These are phyloP conservation scores for Avena eriantha DNA, from an alignment of 176 grass and related monocot genomes.

Conservation along the genomic window DNA sequence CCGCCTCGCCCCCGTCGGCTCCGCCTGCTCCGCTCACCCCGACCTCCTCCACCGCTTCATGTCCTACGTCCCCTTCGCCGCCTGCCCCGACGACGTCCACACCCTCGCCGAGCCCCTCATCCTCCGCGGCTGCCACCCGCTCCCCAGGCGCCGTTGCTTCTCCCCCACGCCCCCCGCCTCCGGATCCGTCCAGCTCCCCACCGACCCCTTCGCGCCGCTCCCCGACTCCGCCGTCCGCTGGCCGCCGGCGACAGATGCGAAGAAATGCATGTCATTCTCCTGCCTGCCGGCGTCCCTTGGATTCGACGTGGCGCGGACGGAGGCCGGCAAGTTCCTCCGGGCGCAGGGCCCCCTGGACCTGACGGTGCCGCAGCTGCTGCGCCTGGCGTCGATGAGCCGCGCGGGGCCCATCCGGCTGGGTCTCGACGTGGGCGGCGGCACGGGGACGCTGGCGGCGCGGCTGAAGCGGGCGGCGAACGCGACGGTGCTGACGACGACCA, in stretches of 20 bases:
- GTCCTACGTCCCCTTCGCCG: conserved; percentile 62
- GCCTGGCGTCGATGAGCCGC: conserved; percentile 66
- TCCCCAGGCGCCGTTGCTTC: conserved; percentile 71
- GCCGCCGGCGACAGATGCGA: conserved; percentile 38
- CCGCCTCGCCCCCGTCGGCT: conserved; percentile 60
- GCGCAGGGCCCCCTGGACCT: conserved; percentile 66
- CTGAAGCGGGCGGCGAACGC: conserved; percentile 76
- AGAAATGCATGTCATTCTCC: conserved; percentile 60
- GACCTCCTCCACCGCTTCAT: conserved; percentile 81
- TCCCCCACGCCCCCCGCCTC: conserved; percentile 48
- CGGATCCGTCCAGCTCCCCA: conserved; percentile 51
- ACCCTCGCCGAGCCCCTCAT: conserved; percentile 75
- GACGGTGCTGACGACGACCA: conserved; percentile 81
- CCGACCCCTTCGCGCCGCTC: conserved; percentile 68
- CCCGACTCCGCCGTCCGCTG: conserved; percentile 71
- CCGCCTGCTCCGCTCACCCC: conserved; percentile 71
- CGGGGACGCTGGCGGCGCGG: conserved; percentile 73
- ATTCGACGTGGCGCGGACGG: conserved; percentile 62
- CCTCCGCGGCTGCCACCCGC: conserved; percentile 80
- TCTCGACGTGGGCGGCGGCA: conserved; percentile 82
- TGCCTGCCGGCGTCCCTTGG: conserved; percentile 54
- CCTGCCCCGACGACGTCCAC: conserved; percentile 68
- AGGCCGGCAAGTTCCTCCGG: conserved; percentile 62
- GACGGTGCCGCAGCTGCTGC: conserved; percentile 81
- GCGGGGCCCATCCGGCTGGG: conserved; percentile 81